These are phyloP conservation scores for Hypoxylon intermedium DNA, from an alignment of 495 filamentous ascomycete species.

Conservation along the genomic window DNA sequence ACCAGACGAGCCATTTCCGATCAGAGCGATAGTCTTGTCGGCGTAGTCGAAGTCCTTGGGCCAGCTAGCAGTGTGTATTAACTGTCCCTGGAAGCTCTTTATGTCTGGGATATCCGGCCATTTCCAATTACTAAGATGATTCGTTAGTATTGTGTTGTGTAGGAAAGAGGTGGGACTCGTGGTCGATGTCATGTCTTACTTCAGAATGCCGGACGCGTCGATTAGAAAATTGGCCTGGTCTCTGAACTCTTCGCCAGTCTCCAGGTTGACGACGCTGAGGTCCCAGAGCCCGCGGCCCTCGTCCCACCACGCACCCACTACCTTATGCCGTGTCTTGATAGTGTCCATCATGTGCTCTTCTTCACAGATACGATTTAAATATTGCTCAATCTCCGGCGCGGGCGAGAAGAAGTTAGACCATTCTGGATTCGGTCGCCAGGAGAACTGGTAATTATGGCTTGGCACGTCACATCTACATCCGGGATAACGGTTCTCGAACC, in stretches of 20 bases:
- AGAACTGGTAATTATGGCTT: conserved; percentile 62
- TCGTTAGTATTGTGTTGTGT: conserved; percentile 30
- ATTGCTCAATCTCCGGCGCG: conserved; percentile 64
- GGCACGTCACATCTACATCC: conserved; percentile 64
- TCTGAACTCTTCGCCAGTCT: conserved; percentile 49
- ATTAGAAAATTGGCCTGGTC: conserved; percentile 65
- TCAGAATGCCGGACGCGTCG: conserved; percentile 65
- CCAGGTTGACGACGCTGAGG: conserved; percentile 55
- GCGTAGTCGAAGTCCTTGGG: conserved; percentile 59
- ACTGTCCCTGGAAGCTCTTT: conserved; percentile 55
- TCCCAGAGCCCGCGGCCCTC: conserved; percentile 58
- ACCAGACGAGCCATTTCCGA: conserved; percentile 65
- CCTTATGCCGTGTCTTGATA: conserved; percentile 52
- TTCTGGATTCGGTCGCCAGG: conserved; percentile 62
- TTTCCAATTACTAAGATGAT: conserved; percentile 62
- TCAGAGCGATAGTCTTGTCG: conserved; percentile 65
- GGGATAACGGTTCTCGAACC: conserved; percentile 66
- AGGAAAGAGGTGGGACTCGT: not conserved
- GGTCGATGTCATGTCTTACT: conserved; percentile 47
- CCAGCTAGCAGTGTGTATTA: conserved; percentile 69
- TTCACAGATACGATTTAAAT: conserved; percentile 62
- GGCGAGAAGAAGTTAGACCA: conserved; percentile 67
- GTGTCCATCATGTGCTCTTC: conserved; percentile 62
- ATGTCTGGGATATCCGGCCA: conserved; percentile 63
- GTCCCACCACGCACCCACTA: conserved; percentile 51